phyloP scores from a whole-genome alignment of 2,329 filamentous ascomycete species.

The Dissoconium aciculare region DNA sequence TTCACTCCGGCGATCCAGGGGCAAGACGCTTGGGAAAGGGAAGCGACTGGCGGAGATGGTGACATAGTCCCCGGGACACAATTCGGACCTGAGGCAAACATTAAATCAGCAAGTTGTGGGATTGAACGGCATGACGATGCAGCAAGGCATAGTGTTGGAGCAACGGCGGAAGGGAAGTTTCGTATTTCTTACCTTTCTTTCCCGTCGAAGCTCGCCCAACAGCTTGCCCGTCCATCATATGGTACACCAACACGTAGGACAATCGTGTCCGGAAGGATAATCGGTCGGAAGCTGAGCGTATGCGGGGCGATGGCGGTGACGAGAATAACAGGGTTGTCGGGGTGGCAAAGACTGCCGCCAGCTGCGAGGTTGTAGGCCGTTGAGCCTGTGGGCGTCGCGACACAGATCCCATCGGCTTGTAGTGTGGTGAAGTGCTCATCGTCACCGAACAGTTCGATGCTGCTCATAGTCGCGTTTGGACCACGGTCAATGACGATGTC shows the following conservation, averaged over 20 bases:
- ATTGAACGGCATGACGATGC: background rate
- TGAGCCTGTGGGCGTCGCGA: slow-evolving; percentile 85
- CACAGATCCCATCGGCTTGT: slow-evolving; percentile 81
- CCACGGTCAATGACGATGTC: slow-evolving; percentile 94
- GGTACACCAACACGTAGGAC: slow-evolving; percentile 88
- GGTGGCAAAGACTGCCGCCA: slow-evolving; percentile 87
- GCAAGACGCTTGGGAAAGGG: slow-evolving; percentile 64
- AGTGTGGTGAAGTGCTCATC: slow-evolving; percentile 92
- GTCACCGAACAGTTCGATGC: slow-evolving; percentile 82
- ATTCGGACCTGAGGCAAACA: slow-evolving; percentile 35
- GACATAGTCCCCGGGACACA: slow-evolving; percentile 66
- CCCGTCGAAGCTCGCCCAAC: slow-evolving; percentile 97
- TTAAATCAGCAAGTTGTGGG: slow-evolving; percentile 1
- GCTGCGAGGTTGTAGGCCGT: slow-evolving; percentile 93
- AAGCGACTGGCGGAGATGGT: slow-evolving; percentile 69
- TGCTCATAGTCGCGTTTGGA: slow-evolving; percentile 86
- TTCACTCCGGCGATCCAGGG: slow-evolving; percentile 52
- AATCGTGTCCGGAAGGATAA: slow-evolving; percentile 90
- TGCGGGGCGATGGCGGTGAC: slow-evolving; percentile 90
- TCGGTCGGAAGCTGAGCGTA: slow-evolving; percentile 88
- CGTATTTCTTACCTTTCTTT: slow-evolving; percentile 53
- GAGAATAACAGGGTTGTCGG: slow-evolving; percentile 90
- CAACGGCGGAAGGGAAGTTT: background rate
- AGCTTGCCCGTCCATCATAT: slow-evolving; percentile 74
- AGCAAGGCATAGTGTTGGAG: too few relatives aligned